Evolutionary conservation across 2,329 filamentous ascomycete species (phyloP), one percentile per base, ranked within the genome.

Genomic region (Achaetomium macrosporum): DNA sequence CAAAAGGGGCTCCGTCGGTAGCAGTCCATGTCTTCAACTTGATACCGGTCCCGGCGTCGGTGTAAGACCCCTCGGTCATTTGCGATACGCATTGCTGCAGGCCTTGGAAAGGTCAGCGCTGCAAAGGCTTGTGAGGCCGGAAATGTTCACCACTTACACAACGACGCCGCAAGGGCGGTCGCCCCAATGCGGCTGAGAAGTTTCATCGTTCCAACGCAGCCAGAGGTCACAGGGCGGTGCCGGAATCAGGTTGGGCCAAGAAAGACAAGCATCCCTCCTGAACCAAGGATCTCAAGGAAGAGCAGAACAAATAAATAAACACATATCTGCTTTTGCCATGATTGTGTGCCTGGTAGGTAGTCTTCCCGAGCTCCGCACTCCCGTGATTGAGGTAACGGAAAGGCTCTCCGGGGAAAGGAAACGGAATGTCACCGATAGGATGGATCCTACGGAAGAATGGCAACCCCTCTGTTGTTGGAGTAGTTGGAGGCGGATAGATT

Each of bases 371-470:
- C 56, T 58, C 54, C 55, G 53, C 54, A 61, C 57, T 57, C 50
- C 56, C 52, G 58, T 50, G 57, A 57, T 51, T 54, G 55, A 51
- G 53, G 40, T 42, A 30, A 52, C 60, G 62, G 61, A 61, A 62
- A 33, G 30, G 41, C 42, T 48, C 56, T 58, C 55, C 61, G 55
- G 58, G 55, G 30, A 30, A 55, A 44, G 36, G 31, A 59, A 54
- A 56, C 47, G 60, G 55, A 54, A 56, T 33, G 61, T 54, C 58
- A 61, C 62, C 61, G 60, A 61, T 59, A 59, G 61, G 59, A 62
- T 57, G 61, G 60, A 55, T 58, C 51, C 57, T 17, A 51, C 58
- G 60, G 60, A 53, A 58, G 57, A 59, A 60, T 58, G 53, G 42
- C 51, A 51, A 53, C 50, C 47, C 52, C 45, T 42, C 13, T 52